Evolutionary conservation across 306 rosid genomes (phyloP), one percentile per base, ranked within the genome.

Genomic region (Acacia confusa): DNA sequence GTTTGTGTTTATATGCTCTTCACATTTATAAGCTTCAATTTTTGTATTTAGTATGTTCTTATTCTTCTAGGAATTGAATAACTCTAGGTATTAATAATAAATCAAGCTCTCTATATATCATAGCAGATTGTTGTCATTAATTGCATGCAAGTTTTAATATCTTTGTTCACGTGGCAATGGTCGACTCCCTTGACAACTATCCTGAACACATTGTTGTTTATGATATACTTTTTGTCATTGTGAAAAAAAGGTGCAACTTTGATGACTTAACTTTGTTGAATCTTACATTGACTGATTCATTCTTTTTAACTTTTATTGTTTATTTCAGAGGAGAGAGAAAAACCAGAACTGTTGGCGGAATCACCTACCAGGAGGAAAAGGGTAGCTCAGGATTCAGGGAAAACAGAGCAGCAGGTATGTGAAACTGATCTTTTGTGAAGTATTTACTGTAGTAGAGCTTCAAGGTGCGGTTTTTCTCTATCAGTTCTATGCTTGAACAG

Each of bases 271-370:
- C 24, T 70, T 27, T 27, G 38, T 61, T 61, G 68, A 61, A 61
- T 12, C 36, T 27, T 27, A 25, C 68, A 61, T 61, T 61, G 38
- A 25, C 20, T 16, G 34, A 4, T 80, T 76, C 78, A 40, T 41
- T 74, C 75, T 55, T 74, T 75, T 58, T 63, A 36, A 30, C 68
- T 45, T 77, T 80, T 77, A 30, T 75, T 84, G 78, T 78, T 87
- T 81, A 69, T 78, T 76, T 75, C 93, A 95, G 99, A 95, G 97
- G 98, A 95, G 88, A 90, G 92, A 84, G 98, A 92, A 81, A 91
- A 93, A 69, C 99, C 99, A 60, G 99, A 95, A 79, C 90, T 95
- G 76, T 86, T 95, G 82, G 98, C 98, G 45, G 94, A 93, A 88
- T 95, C 97, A 65, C 92, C 96, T 71, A 84, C 73, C 60, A 89